A percentile compares a stretch with the other conserved stretches of the same genome.
Conservation (phyloP, 140 eudicot species). For the Senecio squalidus region DNA sequence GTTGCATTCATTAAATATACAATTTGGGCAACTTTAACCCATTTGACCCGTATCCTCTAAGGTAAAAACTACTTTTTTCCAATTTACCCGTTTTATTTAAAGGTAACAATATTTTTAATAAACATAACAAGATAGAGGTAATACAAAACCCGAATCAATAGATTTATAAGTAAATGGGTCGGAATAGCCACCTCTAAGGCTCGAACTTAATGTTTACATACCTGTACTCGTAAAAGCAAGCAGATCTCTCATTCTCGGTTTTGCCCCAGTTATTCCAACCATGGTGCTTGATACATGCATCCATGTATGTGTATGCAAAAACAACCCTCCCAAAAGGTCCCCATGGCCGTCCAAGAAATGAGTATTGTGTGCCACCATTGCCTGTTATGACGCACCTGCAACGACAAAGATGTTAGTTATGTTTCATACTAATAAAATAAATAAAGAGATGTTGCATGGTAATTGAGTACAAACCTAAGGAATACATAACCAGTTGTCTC, state of each 20-base stretch:
- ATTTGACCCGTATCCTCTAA: too few relatives aligned
- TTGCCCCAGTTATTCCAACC: conserved; percentile 96
- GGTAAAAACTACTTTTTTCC: too few relatives aligned
- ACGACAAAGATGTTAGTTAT: conserved; percentile 1
- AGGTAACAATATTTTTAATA: too few relatives aligned
- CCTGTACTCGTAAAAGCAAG: conserved; percentile 92
- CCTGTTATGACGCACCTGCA: conserved; percentile 84
- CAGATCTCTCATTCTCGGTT: conserved; percentile 70
- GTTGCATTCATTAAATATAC: too few relatives aligned
- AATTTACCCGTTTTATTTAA: too few relatives aligned
- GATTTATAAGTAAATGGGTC: too few relatives aligned
- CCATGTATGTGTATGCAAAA: conserved; percentile 73
- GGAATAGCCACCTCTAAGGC: too few relatives aligned
- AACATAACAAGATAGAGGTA: too few relatives aligned
- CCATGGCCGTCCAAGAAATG: conserved; percentile 89
- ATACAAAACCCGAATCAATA: too few relatives aligned
- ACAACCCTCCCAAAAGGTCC: conserved; percentile 96
- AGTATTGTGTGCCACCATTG: conserved; percentile 52
- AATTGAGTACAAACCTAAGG: conserved; percentile 40
- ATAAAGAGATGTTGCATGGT: background rate
- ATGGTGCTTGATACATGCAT: conserved; percentile 58
- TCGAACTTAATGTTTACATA: too few relatives aligned
- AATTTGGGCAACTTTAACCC: too few relatives aligned
- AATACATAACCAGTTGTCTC: conserved; percentile 76
- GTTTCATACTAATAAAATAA: too few relatives aligned